A percentile compares a stretch with the other conserved stretches of the same genome.
Conservation (phyloP, 768 basidiomycete species). For the Suillus paluster region DNA sequence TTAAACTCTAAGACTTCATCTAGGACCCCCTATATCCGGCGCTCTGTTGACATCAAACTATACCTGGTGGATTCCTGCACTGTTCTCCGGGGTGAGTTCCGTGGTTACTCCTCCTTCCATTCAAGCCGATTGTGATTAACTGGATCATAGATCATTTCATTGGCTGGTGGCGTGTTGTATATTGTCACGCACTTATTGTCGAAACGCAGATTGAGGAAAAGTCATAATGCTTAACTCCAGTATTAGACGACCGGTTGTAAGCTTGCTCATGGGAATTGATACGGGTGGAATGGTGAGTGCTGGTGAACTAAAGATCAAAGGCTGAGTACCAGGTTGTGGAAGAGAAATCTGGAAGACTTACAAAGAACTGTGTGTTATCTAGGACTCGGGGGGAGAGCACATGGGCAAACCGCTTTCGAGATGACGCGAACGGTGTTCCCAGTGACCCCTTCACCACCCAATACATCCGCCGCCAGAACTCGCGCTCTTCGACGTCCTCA, state of each 20-base stretch:
- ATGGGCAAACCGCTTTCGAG: too few species aligned
- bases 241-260: too few species aligned
- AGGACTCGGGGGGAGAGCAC: too few species aligned
- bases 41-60: conserved; percentile 54
- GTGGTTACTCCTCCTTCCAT: background rate
- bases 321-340: too few species aligned
- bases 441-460: background rate
- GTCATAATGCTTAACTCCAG: background rate
- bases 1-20: background rate
- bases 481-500: background rate
- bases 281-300: too few species aligned
- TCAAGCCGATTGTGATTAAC: background rate
- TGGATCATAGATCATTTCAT: background rate
- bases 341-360: too few species aligned
- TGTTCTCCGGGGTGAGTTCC: conserved; percentile 49
- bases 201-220: background rate
- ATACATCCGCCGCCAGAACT: background rate
- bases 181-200: background rate
- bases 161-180: background rate
- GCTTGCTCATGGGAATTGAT: too few species aligned
- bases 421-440: background rate
- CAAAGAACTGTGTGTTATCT: too few species aligned
- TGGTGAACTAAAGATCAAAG: too few species aligned
- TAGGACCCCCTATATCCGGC: conserved; percentile 60
- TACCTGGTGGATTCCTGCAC: conserved; percentile 58